Conservation (phyloP, 1,284 basidiomycete genomes). For the Fistulinella staudtii region DNA sequence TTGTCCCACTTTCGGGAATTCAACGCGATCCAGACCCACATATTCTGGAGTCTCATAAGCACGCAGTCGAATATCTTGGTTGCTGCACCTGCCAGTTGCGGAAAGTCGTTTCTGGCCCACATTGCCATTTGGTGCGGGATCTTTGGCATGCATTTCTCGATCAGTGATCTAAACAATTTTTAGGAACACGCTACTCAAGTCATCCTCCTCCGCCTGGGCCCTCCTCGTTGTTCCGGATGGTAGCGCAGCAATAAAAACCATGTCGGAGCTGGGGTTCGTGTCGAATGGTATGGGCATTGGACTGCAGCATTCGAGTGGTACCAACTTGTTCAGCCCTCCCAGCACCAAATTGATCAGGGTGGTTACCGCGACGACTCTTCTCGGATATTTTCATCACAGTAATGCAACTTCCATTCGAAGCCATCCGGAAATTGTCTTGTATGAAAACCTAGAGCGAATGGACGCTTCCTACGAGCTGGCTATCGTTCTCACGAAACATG, state of each 20-base stretch:
- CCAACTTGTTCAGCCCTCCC: constrained; percentile 33
- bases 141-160: background rate
- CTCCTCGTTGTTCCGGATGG: constrained; percentile 55
- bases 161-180: constrained; percentile 10
- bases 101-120: constrained; percentile 77
- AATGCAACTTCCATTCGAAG: constrained; percentile 33
- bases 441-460: constrained; percentile 86
- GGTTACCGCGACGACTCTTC: constrained; percentile 49
- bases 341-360: constrained; percentile 48
- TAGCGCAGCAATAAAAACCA: constrained; percentile 45
- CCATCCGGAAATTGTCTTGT: constrained; percentile 65
- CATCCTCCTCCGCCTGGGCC: constrained; percentile 43
- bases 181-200: constrained; percentile 49
- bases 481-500: constrained; percentile 64
- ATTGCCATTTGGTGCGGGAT: constrained; percentile 63
- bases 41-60: constrained; percentile 80
- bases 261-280: constrained; percentile 46
- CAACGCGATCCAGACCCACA: constrained; percentile 89
- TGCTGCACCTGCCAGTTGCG: constrained; percentile 77
- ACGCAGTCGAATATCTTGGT: constrained; percentile 74
- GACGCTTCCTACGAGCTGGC: constrained; percentile 82
- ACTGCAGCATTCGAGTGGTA: constrained; percentile 40
- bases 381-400: constrained; percentile 30
- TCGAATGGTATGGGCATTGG: constrained; percentile 39
- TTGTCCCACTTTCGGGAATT: constrained; percentile 51